Evolutionary conservation across 176 grass and related monocot species (phyloP).

Genomic region (Cymbopogon citratus): DNA sequence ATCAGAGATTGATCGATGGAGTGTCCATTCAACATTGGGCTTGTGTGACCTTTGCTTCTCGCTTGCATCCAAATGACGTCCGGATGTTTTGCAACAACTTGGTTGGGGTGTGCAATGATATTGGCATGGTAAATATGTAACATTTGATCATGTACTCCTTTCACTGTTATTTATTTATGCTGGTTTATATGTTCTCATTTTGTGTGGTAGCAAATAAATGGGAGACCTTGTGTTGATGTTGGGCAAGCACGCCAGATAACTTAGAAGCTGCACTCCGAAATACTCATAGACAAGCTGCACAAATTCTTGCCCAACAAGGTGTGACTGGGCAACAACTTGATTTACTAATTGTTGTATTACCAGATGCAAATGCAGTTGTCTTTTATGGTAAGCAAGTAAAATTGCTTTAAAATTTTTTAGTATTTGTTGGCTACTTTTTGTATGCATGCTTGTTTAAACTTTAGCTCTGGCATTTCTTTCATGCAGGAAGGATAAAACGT

Average conservation of each 20-base stretch:
- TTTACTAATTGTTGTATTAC: constrained; percentile 54
- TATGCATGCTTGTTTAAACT: neutral
- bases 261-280: constrained; percentile 48
- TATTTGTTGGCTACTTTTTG: neutral
- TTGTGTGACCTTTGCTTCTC: constrained; percentile 45
- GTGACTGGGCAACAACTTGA: constrained; percentile 32
- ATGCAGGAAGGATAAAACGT: constrained; percentile 53
- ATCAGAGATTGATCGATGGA: constrained; percentile 44
- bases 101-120: constrained; percentile 28
- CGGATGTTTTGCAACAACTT: constrained; percentile 37
- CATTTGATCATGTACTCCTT: neutral
- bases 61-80: constrained; percentile 22
- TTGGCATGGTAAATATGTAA: constrained; percentile 47
- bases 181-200: neutral
- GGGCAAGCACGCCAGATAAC: constrained; percentile 13
- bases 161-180: neutral
- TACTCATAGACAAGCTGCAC: constrained; percentile 27
- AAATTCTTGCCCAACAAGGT: constrained; percentile 28
- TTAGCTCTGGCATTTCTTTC: neutral
- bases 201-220: constrained; percentile 25
- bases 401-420: neutral
- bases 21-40: constrained; percentile 42
- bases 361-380: constrained; percentile 35
- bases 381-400: constrained; percentile 46
- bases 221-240: constrained; percentile 38